Evolutionary conservation across 352 stramenopile genomes (phyloP).

Genomic region (Peronospora belbahrii): DNA sequence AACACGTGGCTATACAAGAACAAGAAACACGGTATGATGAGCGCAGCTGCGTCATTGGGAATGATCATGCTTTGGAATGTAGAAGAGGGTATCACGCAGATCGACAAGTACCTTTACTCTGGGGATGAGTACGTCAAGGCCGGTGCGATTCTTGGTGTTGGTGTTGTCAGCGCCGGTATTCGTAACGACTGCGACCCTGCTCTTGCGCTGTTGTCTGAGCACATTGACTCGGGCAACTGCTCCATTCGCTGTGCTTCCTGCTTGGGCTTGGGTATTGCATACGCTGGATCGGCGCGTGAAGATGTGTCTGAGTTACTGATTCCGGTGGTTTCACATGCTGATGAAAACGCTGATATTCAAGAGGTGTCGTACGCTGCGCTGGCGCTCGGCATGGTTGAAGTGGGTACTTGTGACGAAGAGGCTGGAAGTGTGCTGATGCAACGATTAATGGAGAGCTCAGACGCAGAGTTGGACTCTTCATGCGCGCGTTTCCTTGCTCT

Average conservation of each 20-base stretch:
- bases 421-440: slow-evolving; percentile 95
- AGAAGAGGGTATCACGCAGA: slow-evolving; percentile 97
- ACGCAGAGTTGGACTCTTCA: slow-evolving; percentile 94
- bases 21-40: slow-evolving; percentile 99
- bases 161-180: slow-evolving; percentile 90
- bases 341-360: slow-evolving; percentile 90
- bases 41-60: slow-evolving; percentile 94
- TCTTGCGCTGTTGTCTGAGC: slow-evolving; percentile 94
- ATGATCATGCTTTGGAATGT: slow-evolving; percentile 99
- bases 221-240: slow-evolving; percentile 92
- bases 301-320: slow-evolving; percentile 96
- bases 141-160: slow-evolving; percentile 95
- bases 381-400: slow-evolving; percentile 96
- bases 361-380: slow-evolving; percentile 91
- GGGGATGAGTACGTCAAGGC: slow-evolving; percentile 98
- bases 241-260: slow-evolving; percentile 92
- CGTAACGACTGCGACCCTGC: slow-evolving; percentile 97
- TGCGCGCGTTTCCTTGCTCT: slow-evolving; percentile 95
- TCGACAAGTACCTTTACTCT: slow-evolving; percentile 99
- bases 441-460: slow-evolving; percentile 96
- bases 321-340: slow-evolving; percentile 87
- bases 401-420: slow-evolving; percentile 96
- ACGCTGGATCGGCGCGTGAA: slow-evolving; percentile 93
- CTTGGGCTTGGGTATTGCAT: slow-evolving; percentile 96
- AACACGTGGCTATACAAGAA: slow-evolving; percentile 99